phyloP scores from a whole-genome alignment of 371 early-diverging fungal genomes.

The Mortierella sp. region DNA sequence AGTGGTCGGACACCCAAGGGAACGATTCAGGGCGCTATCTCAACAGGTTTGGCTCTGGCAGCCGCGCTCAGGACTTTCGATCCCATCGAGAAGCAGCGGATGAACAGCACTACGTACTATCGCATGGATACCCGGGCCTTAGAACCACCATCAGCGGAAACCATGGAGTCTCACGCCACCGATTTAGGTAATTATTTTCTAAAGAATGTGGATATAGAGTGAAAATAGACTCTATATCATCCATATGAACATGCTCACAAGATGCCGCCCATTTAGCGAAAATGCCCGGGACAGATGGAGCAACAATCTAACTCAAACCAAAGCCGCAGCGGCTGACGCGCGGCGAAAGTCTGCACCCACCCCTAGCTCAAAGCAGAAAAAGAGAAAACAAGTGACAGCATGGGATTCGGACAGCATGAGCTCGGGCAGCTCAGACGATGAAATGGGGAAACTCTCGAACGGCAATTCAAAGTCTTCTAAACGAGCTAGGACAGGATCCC shows the following conservation, averaged over 20 bases:
- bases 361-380: conserved; percentile 19
- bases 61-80: conserved; percentile 33
- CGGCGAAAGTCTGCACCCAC: conserved; percentile 23
- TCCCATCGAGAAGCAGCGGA: conserved; percentile 56
- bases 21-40: conserved; percentile 58
- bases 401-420: conserved; percentile 39
- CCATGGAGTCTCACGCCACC: conserved; percentile 13
- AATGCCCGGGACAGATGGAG: not conserved
- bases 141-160: conserved; percentile 20
- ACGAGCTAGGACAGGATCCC: conserved; percentile 37
- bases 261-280: not conserved
- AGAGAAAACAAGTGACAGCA: conserved; percentile 14
- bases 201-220: not conserved
- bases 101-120: conserved; percentile 52
- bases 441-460: conserved; percentile 6
- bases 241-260: not conserved
- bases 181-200: conserved; percentile 9
- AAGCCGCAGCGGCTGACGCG: conserved; percentile 14
- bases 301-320: not conserved
- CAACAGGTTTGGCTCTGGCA: conserved; percentile 53
- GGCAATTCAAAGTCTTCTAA: conserved; percentile 23
- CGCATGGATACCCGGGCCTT: conserved; percentile 43
- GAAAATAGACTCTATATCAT: not conserved
- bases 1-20: conserved; percentile 59
- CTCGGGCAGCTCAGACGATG: conserved; percentile 40